A percentile compares a stretch with the other conserved stretches of the same genome.
Evolutionary conservation across 2,329 filamentous ascomycete genomes (phyloP).

Genomic region (Ceratocystis ficicola): DNA sequence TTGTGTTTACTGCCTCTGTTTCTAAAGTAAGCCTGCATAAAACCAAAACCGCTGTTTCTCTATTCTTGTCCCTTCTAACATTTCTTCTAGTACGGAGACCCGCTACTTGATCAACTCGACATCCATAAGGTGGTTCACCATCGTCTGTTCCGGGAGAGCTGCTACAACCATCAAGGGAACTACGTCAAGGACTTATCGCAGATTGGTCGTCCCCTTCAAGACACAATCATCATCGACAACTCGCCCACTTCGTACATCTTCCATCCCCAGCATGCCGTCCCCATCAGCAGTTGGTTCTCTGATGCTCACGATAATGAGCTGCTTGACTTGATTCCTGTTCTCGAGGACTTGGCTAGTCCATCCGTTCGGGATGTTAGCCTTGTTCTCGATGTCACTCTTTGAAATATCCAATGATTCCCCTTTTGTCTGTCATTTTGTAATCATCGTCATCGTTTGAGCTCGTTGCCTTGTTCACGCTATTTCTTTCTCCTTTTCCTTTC

Average conservation of each 20-base stretch:
- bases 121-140: conserved; percentile 97
- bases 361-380: conserved; percentile 93
- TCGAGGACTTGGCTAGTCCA: conserved; percentile 82
- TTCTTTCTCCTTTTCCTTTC: conserved; percentile 26
- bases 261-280: conserved; percentile 95
- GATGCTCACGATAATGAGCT: conserved; percentile 99
- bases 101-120: conserved; percentile 86
- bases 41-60: conserved; percentile 21
- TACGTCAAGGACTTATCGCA: conserved; percentile 99
- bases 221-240: conserved; percentile 99
- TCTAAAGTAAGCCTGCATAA: conserved; percentile 57
- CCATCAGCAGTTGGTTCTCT: conserved; percentile 99
- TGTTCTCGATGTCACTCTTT: conserved; percentile 82
- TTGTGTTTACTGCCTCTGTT: conserved; percentile 96
- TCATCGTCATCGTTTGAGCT: conserved; percentile 22
- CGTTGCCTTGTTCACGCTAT: conserved; percentile 25
- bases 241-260: conserved; percentile 99
- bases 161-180: conserved; percentile 98
- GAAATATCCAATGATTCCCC: conserved; percentile 29
- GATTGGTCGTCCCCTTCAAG: conserved; percentile 85
- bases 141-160: conserved; percentile 91
- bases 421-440: conserved; percentile 27
- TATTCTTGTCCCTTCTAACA: conserved; percentile 25
- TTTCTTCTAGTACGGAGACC: conserved; percentile 70
- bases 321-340: conserved; percentile 90